Evolutionary conservation across 1,139 yeast genomes (phyloP), one percentile per base, ranked within the genome.

Genomic region (Zygoascus meyerae): DNA sequence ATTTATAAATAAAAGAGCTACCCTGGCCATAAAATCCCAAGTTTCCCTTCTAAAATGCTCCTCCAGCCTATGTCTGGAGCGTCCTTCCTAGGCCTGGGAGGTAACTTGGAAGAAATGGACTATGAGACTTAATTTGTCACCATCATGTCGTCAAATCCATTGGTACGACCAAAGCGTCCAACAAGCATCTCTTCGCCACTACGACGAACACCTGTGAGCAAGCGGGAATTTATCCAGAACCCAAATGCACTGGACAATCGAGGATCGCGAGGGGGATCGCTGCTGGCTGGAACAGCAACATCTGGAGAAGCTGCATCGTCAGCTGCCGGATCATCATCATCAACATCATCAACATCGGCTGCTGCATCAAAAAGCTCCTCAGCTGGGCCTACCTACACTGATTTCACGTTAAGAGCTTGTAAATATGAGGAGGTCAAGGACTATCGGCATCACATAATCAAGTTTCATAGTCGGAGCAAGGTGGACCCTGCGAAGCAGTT

Each of bases 381-480:
- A 18, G 48, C 46, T 34, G 50, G 48, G 9, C 45, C 50, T 18
- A 54, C 57, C 34, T 73, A 65, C 54, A 82, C 81, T 55, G 83
- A 79, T 48, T 83, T 81, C 55, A 81, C 83, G 1, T 72, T 92
- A 57, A 78, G 81, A 55, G 84, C 94, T 29, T 85, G 92, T 57
- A 73, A 85, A 1, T 71, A 74, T 46, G 83, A 82, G 34, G 96
- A 87, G 51, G 68, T 86, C 30, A 79, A 79, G 43, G 87, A 84
- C 51, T 75, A 83, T 45, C 74, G 95, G 51, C 84, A 82, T 53
- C 97, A 92, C 63, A 75, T 92, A 31, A 68, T 90, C 68, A 83
- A 83, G 64, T 87, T 92, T 61, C 95, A 84, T 59, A 74, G 86
- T 34, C 79, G 81, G 53, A 76, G 78, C 56, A 74, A 76, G 41